Evolutionary conservation across 2,329 filamentous ascomycete genomes (phyloP), one percentile per base, ranked within the genome.

Genomic region (Penicillium crustosum): DNA sequence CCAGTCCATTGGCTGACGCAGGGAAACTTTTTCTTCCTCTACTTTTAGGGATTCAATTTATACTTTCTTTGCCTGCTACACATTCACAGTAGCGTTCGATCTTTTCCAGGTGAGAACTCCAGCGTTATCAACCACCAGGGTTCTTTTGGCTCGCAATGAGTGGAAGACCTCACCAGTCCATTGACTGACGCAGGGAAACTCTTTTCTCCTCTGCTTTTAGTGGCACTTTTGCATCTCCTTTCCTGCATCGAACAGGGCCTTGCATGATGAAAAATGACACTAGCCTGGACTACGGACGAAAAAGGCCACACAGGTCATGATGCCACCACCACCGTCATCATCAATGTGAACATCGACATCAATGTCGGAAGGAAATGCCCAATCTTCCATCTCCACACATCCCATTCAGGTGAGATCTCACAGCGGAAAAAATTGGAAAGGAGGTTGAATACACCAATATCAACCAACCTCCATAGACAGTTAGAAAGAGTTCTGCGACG

Each of bases 91-190:
- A 5, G 23, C 23, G 23, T n/a, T n/a, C n/a, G n/a, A n/a, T n/a
- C 19, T 27, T 52, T 33, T 36, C 19, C 4, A 49, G 47, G 47
- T 49, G 47, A 48, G 45, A 45, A 31, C 25, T 29, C 43, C 0
- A 45, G 43, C 43, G 25, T 19, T 45, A 45, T 19, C 43, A 13
- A 31, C 43, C 25, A 25, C 25, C 25, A 25, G 5, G 15, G 31
- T 27, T 15, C 35, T 35, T 48, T 51, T 51, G 36, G 19, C n/a
- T 42, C 38, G 35, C 33, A n/a, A 15, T 4, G 48, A 50, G 35
- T 50, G 36, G 38, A 42, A 51, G 38, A 51, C 49, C 49, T 51
- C 39, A 53, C 29, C 49, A 53, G 49, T 35, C 49, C 29, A 44
- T 27, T 45, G 49, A 6, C 39, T 53, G 39, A 52, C 10, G 17